phyloP scores from a whole-genome alignment of 805 yeast genomes.

The Monosporozyma servazzii region DNA sequence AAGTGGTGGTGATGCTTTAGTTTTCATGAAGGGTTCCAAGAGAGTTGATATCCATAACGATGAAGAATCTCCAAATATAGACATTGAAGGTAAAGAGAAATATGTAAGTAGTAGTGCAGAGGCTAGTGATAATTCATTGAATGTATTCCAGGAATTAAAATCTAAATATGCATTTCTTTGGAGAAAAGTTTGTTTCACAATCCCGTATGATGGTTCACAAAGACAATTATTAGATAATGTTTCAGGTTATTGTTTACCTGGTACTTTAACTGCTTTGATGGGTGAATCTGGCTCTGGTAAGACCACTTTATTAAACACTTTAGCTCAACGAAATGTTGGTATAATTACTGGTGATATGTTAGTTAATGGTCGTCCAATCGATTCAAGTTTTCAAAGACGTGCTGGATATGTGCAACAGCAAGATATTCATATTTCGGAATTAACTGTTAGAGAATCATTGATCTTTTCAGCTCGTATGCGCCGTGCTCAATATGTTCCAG shows the following conservation, averaged over 20 bases:
- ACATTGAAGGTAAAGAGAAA: conserved; percentile 9
- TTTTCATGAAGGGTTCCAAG: conserved; percentile 45
- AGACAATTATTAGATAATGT: conserved; percentile 50
- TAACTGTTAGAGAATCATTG: conserved; percentile 63
- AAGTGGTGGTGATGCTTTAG: conserved; percentile 32
- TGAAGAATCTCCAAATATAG: conserved; percentile 13
- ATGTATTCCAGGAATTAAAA: conserved; percentile 22
- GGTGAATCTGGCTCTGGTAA: conserved; percentile 75
- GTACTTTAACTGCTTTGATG: conserved; percentile 64
- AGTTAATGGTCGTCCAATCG: conserved; percentile 48
- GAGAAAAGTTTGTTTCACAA: conserved; percentile 60
- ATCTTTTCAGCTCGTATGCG: conserved; percentile 54
- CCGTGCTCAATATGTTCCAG: conserved; percentile 44
- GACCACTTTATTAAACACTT: conserved; percentile 56
- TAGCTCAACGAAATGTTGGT: conserved; percentile 60
- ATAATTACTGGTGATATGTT: conserved; percentile 52
- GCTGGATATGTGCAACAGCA: conserved; percentile 70
- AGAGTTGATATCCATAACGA: conserved; percentile 5
- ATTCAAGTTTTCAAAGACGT: conserved; percentile 43
- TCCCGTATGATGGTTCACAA: conserved; percentile 46
- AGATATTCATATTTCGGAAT: conserved; percentile 52
- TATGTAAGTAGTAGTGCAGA: conserved; percentile 5
- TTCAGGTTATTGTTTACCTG: conserved; percentile 71
- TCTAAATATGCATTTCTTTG: conserved; percentile 50
- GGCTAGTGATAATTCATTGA: conserved; percentile 1